phyloP scores from a whole-genome alignment of 306 rosid species.

The Boehmeria nivea region DNA sequence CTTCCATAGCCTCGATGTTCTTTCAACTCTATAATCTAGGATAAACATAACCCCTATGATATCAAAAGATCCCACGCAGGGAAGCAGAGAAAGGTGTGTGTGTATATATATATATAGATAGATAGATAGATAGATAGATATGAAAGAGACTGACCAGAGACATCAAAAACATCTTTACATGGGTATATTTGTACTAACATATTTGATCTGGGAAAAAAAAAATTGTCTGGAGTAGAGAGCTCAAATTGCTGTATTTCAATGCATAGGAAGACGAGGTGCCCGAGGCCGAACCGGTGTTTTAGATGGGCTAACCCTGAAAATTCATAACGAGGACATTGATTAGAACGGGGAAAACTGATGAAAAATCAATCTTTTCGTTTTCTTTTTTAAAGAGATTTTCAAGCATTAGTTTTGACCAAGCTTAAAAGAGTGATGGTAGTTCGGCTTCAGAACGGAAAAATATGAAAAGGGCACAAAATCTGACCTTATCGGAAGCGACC shows the following conservation, averaged over 20 bases:
- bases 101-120: not conserved
- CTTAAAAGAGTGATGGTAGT: not conserved
- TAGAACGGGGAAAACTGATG: not conserved
- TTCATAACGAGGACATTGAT: too few relatives aligned
- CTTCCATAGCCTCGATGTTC: slow-evolving; percentile 28
- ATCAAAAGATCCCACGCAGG: slow-evolving; percentile 26
- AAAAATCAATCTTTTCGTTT: not conserved
- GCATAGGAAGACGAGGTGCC: slow-evolving; percentile 32
- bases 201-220: slow-evolving; percentile 3
- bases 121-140: not conserved
- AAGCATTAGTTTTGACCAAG: not conserved
- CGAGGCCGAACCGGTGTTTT: slow-evolving; percentile 39
- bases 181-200: slow-evolving; percentile 11
- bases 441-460: not conserved
- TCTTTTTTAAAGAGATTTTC: not conserved
- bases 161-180: slow-evolving; percentile 37
- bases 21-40: slow-evolving; percentile 29
- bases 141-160: slow-evolving; percentile 24
- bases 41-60: slow-evolving; percentile 20
- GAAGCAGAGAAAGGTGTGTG: slow-evolving; percentile 18
- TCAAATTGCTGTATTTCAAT: slow-evolving; percentile 3
- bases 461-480: slow-evolving; percentile 28
- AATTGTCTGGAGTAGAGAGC: slow-evolving; percentile 18
- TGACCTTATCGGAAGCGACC: slow-evolving; percentile 90
- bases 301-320: slow-evolving; percentile 36